Evolutionary conservation across 306 rosid genomes (phyloP).

Genomic region (Casuarina equisetifolia): DNA sequence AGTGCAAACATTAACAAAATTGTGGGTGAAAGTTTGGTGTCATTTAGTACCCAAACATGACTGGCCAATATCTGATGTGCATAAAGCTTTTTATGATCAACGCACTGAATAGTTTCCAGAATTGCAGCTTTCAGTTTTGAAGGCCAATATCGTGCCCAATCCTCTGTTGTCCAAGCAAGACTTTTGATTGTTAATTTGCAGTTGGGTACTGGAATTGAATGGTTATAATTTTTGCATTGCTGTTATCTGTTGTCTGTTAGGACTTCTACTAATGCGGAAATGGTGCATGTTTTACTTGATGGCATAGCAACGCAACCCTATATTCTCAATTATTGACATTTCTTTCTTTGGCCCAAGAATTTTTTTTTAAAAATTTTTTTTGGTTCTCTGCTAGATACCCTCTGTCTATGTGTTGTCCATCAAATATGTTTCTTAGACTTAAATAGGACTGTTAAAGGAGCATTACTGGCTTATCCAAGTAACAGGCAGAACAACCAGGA

Average conservation of each 20-base stretch:
- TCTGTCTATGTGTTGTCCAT: constrained; percentile 3
- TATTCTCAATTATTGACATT: neutral
- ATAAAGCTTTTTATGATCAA: neutral
- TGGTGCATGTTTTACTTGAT: neutral
- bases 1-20: neutral
- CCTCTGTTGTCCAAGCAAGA: neutral
- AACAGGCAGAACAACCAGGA: neutral
- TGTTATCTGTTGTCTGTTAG: neutral
- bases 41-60: neutral
- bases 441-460: neutral
- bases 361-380: neutral
- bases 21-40: neutral
- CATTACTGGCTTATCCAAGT: constrained; percentile 3
- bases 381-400: neutral
- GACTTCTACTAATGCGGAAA: neutral
- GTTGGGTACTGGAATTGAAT: neutral
- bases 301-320: neutral
- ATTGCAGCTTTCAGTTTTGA: neutral
- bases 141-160: neutral
- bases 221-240: neutral
- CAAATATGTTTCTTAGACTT: neutral
- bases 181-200: neutral
- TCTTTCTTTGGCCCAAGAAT: neutral
- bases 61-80: neutral
- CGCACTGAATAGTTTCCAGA: neutral